These are phyloP conservation scores for Kuraishia floccosa DNA, from an alignment of 805 yeast species.

Conservation along the genomic window DNA sequence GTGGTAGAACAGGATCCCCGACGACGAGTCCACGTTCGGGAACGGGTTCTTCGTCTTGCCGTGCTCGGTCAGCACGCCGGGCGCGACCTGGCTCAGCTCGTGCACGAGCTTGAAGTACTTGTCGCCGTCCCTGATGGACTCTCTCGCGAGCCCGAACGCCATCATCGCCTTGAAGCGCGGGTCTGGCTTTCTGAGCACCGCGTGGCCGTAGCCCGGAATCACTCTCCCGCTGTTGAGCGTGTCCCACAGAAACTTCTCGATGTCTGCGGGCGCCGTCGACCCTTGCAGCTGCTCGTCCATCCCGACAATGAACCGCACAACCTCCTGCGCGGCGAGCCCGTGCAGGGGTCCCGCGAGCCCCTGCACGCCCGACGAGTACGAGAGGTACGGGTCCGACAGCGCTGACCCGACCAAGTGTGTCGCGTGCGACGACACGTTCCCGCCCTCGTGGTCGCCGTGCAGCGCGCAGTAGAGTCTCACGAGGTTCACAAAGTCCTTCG, in stretches of 20 bases:
- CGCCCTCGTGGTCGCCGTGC: slow-evolving; percentile 88
- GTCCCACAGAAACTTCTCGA: slow-evolving; percentile 70
- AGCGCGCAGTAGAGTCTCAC: slow-evolving; percentile 74
- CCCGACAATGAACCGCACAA: slow-evolving; percentile 67
- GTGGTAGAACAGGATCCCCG: slow-evolving; percentile 78
- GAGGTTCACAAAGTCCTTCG: slow-evolving; percentile 63
- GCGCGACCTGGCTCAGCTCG: slow-evolving; percentile 72
- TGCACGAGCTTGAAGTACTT: slow-evolving; percentile 72
- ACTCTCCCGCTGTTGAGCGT: slow-evolving; percentile 75
- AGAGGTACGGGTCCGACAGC: slow-evolving; percentile 64
- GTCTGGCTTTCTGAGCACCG: slow-evolving; percentile 80
- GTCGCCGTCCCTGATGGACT: slow-evolving; percentile 65
- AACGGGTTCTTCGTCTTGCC: slow-evolving; percentile 91
- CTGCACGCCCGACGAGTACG: slow-evolving; percentile 72
- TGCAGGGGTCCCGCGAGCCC: slow-evolving; percentile 85
- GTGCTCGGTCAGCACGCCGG: slow-evolving; percentile 68
- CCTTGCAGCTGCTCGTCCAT: slow-evolving; percentile 60
- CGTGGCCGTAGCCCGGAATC: slow-evolving; percentile 85
- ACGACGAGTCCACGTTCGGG: slow-evolving; percentile 87
- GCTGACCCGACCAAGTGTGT: slow-evolving; percentile 83
- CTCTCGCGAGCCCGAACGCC: slow-evolving; percentile 62
- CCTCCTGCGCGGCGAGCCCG: slow-evolving; percentile 86
- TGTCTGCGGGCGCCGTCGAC: slow-evolving; percentile 53
- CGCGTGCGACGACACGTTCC: slow-evolving; percentile 80
- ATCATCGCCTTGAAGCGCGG: slow-evolving; percentile 83